Conservation (phyloP, 768 basidiomycete genomes). For the Suillus plorans region DNA sequence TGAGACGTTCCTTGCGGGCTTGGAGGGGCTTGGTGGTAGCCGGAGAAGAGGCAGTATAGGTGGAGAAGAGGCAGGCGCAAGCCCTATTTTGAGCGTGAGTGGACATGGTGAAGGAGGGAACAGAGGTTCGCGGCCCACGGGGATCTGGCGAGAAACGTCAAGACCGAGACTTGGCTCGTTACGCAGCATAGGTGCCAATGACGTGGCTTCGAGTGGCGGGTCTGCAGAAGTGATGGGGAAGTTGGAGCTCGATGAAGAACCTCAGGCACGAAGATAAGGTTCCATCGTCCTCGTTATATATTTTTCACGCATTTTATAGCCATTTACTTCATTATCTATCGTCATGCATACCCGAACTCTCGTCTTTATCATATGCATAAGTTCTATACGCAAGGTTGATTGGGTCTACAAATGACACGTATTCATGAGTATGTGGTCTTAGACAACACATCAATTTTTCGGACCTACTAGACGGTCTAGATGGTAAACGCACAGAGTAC, state of each 20-base stretch:
- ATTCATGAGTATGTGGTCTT: too few relatives aligned
- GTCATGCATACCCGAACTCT: too few relatives aligned
- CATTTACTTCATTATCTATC: constrained; percentile 2
- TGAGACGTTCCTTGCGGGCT: constrained; percentile 60
- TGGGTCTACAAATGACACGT: background rate
- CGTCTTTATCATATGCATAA: constrained; percentile 5
- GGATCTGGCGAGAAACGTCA: constrained; percentile 3
- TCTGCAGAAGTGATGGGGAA: constrained; percentile 39
- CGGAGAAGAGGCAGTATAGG: constrained; percentile 24
- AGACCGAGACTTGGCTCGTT: constrained; percentile 30
- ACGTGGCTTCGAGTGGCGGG: constrained; percentile 21
- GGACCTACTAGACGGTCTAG: too few relatives aligned
- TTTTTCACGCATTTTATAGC: constrained; percentile 3
- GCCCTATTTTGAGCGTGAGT: constrained; percentile 7
- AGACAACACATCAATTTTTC: too few relatives aligned
- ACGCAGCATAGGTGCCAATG: constrained; percentile 29
- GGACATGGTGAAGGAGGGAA: constrained; percentile 5
- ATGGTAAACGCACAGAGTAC: too few relatives aligned
- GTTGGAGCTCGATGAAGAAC: constrained; percentile 34
- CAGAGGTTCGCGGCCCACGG: background rate
- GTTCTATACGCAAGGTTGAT: constrained; percentile 2
- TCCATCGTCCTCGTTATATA: background rate
- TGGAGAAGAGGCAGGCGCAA: constrained; percentile 15
- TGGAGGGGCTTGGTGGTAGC: constrained; percentile 55
- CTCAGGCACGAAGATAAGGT: constrained; percentile 7